Evolutionary conservation across 2,329 filamentous ascomycete species (phyloP).

Genomic region (Aureobasidium sp.): DNA sequence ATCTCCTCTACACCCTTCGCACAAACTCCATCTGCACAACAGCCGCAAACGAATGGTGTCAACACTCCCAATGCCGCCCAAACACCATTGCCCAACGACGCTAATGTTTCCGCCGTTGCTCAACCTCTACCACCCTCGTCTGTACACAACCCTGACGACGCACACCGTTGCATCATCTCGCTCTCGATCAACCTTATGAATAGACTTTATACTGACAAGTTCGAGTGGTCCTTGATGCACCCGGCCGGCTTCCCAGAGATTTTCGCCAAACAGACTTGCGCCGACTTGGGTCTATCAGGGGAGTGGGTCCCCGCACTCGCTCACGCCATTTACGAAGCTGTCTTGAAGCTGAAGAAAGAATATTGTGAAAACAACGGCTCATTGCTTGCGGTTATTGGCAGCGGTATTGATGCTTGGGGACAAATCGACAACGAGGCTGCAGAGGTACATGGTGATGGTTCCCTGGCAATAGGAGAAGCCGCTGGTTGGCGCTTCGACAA

Average conservation of each 20-base stretch:
- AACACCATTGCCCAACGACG: constrained; percentile 41
- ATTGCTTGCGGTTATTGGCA: constrained; percentile 61
- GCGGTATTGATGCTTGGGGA: constrained; percentile 57
- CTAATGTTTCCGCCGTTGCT: constrained; percentile 63
- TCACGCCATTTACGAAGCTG: constrained; percentile 94
- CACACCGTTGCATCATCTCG: constrained; percentile 85
- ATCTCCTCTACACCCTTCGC: constrained; percentile 39
- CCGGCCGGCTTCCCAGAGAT: constrained; percentile 85
- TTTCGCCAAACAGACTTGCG: constrained; percentile 87
- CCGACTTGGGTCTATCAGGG: constrained; percentile 78
- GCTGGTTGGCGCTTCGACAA: constrained; percentile 95
- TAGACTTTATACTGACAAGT: constrained; percentile 90
- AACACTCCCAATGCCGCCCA: constrained; percentile 35
- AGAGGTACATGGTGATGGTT: constrained; percentile 41
- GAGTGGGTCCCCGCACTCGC: constrained; percentile 95
- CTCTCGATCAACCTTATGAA: constrained; percentile 89
- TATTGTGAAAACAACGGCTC: constrained; percentile 73
- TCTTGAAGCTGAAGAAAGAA: constrained; percentile 88
- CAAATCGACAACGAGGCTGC: constrained; percentile 87
- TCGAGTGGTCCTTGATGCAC: constrained; percentile 93
- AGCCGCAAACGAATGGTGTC: constrained; percentile 46
- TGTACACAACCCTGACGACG: constrained; percentile 83
- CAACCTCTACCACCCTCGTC: constrained; percentile 47
- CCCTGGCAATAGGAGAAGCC: constrained; percentile 49
- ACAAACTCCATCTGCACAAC: constrained; percentile 28